Evolutionary conservation across 306 rosid species (phyloP).

Genomic region (Castanospermum australe): DNA sequence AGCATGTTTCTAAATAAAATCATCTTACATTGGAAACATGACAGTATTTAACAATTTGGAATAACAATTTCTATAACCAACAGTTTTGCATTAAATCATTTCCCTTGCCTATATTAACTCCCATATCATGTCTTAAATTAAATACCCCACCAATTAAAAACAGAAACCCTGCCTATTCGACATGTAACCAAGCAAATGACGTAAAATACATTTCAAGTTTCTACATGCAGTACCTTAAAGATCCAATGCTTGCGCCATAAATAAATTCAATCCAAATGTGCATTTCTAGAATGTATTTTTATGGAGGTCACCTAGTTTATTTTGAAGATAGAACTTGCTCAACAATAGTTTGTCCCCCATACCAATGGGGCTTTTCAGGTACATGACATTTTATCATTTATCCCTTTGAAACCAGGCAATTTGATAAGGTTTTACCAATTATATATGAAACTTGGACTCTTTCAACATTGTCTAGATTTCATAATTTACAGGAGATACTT

Average conservation of each 20-base stretch:
- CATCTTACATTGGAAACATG: neutral
- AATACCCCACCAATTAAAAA: neutral
- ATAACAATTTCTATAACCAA: neutral
- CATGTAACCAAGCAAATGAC: neutral
- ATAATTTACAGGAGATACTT: neutral
- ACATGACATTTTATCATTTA: conserved; percentile 5
- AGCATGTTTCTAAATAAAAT: neutral
- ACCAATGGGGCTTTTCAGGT: conserved; percentile 3
- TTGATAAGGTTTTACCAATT: conserved; percentile 1
- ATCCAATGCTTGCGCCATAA: neutral
- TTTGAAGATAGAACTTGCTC: conserved; percentile 14
- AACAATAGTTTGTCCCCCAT: neutral
- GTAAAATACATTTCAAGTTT: neutral
- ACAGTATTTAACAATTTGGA: neutral
- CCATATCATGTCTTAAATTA: neutral
- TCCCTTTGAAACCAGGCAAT: conserved; percentile 14
- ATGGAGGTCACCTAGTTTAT: conserved; percentile 13
- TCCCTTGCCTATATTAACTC: neutral
- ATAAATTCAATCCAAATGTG: neutral
- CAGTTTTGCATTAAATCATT: neutral
- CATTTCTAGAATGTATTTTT: neutral
- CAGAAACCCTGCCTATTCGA: neutral
- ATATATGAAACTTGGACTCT: neutral
- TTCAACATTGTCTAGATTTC: conserved; percentile 5
- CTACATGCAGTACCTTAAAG: neutral